Conservation (phyloP, 139 green algal species). For the Chlamydomonas sphaeroides region DNA sequence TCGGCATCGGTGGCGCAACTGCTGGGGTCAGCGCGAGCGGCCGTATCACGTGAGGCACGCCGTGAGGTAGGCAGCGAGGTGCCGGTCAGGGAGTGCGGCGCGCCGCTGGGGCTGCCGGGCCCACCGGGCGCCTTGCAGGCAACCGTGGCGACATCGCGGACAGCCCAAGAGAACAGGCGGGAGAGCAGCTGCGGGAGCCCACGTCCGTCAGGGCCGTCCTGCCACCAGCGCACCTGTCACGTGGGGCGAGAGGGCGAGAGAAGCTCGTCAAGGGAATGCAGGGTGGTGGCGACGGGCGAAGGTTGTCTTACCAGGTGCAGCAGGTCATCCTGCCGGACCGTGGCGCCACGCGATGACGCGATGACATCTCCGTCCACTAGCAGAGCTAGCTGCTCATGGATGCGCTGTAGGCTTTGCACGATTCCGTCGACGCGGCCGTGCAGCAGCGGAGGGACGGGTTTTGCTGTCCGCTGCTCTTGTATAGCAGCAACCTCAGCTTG, state of each 20-base stretch:
- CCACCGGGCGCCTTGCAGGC: constrained; percentile 7
- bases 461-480: neutral
- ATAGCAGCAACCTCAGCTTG: neutral
- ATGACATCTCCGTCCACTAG: constrained; percentile 14
- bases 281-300: neutral
- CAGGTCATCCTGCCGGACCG: neutral
- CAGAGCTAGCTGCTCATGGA: constrained; percentile 13
- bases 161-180: neutral
- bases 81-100: too few species aligned
- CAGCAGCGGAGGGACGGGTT: constrained; percentile 8
- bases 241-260: too few species aligned
- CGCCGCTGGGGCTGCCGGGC: too few species aligned
- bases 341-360: neutral
- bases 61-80: too few species aligned
- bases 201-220: neutral
- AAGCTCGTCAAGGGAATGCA: neutral
- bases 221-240: neutral
- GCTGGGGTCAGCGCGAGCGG: too few species aligned
- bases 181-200: neutral
- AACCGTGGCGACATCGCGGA: neutral
- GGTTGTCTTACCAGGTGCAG: neutral
- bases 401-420: neutral
- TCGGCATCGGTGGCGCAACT: too few species aligned
- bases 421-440: neutral
- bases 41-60: too few species aligned